These are phyloP conservation scores for Globisporangium radiosum DNA, from an alignment of 352 stramenopile species.

Conservation along the genomic window DNA sequence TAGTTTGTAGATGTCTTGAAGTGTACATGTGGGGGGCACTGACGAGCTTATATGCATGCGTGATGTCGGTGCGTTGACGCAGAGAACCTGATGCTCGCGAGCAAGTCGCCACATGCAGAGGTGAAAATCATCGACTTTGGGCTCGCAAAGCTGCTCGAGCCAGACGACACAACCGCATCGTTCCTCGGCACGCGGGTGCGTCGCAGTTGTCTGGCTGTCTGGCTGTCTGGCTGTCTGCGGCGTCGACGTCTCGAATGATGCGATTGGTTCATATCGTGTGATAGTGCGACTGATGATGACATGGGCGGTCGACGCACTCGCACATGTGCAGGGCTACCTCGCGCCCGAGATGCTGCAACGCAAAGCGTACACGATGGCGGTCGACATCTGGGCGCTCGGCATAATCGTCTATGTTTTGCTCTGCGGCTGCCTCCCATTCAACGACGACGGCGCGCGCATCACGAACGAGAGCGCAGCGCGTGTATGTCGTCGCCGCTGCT, in stretches of 20 bases:
- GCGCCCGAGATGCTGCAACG: constrained; percentile 98
- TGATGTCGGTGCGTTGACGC: neutral
- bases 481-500: constrained; percentile 19
- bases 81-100: constrained; percentile 85
- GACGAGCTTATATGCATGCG: too few relatives aligned
- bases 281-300: too few relatives aligned
- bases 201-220: neutral
- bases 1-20: too few relatives aligned
- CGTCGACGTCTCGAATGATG: neutral
- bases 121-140: constrained; percentile 99
- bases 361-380: constrained; percentile 94
- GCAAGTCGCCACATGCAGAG: constrained; percentile 62
- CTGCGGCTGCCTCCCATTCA: constrained; percentile 97
- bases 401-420: constrained; percentile 98
- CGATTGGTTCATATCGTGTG: too few relatives aligned
- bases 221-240: neutral
- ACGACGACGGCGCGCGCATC: constrained; percentile 92
- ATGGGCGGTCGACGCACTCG: too few relatives aligned
- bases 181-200: constrained; percentile 72
- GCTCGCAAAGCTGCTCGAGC: constrained; percentile 90
- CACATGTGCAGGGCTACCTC: constrained; percentile 86
- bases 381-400: constrained; percentile 97
- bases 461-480: constrained; percentile 64
- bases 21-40: too few relatives aligned
- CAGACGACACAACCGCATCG: constrained; percentile 74